These are phyloP conservation scores for Petunia hybrid DNA, from an alignment of 305 asterid species.

Conservation along the genomic window DNA sequence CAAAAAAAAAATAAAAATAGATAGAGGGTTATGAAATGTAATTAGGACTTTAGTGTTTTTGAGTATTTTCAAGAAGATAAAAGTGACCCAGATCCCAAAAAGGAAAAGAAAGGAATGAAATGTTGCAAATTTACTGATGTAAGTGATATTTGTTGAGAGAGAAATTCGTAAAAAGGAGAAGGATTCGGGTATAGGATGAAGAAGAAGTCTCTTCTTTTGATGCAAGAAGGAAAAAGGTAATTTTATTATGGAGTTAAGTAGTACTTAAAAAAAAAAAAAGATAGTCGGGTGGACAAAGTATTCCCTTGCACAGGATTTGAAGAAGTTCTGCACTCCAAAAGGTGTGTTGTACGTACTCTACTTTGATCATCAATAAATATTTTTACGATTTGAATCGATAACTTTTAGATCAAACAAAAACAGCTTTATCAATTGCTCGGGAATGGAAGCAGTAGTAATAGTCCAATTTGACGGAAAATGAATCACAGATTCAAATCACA, in stretches of 20 bases:
- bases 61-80: conserved; percentile 4
- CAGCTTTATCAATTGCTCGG: no score
- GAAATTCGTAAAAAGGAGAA: conserved; percentile 17
- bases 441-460: background rate
- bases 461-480: background rate
- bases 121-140: background rate
- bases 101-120: conserved; percentile 13
- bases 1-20: no score
- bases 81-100: conserved; percentile 40
- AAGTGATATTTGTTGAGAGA: background rate
- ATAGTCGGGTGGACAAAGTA: no score
- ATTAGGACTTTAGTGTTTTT: background rate
- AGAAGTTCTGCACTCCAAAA: no score
- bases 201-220: background rate
- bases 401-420: no score
- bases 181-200: background rate
- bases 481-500: no score
- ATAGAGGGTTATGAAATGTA: background rate
- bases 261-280: no score
- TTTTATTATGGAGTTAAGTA: no score
- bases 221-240: background rate
- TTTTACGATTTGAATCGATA: no score
- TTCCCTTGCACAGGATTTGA: no score
- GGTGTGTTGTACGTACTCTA: no score
- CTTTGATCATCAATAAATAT: no score